Base-by-base conservation (phyloP, 73 alveolate species). In the Uronychia binucleata region DNA sequence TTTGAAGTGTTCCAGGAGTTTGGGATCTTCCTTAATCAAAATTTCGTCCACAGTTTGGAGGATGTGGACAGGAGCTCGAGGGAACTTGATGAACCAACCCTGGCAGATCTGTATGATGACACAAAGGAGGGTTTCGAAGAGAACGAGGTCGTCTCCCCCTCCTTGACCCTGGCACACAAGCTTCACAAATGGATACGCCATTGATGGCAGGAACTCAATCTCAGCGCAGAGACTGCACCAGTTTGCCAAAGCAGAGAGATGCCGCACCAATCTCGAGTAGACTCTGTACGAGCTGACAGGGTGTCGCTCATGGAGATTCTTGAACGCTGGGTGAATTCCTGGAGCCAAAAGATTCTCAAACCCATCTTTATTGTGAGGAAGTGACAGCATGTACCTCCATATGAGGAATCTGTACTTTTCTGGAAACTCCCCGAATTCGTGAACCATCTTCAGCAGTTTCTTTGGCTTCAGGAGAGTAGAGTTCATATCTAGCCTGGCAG, bases 211-310 rank as follows among this genome's bases (percentile, higher is more conserved):
- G 59, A 77, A 89, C 30, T 92, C 94, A n/a, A 92, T 75, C 30
- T 92, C 92, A 34, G 91, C 88, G 76, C 89, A 89, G 1, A 92
- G 75, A n/a, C 92, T 92, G 58, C 93, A 92, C 92, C 92, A 92
- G n/a, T 84, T 82, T 14, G 94, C 97, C 31, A 92, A 84, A 33
- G 93, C 86, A 33, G 93, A 84, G 33, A 88, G 76, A 29, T 77
- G 89, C 89, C 97, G 32, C 28, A 78, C 95, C 0, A 87, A 33
- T 82, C 80, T 92, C 34, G 60, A 84, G 75, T 80, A 93, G 25
- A 57, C 79, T 74, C 90, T 59, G 77, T 81, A 58, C 28, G 33
- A 90, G 57, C 74, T 75, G 75, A 90, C 88, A 34, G 93, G 93
- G 77, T 86, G 85, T 58, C 74, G 26, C 58, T 80, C 88, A 58